A percentile compares a stretch with the other conserved stretches of the same genome.
phyloP scores from a whole-genome alignment of 306 rosid species.

The Cicer bijugum region DNA sequence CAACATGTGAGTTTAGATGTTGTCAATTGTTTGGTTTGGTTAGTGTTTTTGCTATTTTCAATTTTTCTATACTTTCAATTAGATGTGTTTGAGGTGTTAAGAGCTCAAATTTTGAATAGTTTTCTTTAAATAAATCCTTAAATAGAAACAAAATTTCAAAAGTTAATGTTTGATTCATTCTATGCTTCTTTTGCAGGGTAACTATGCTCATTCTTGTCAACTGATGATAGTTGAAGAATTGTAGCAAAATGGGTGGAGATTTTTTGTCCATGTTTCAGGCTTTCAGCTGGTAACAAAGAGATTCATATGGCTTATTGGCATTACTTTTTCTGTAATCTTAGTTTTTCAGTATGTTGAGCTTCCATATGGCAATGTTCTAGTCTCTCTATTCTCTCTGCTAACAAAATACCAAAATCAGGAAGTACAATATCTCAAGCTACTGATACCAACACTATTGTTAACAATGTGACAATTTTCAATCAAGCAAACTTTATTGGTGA shows the following conservation, averaged over 20 bases:
- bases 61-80: not conserved
- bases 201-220: conserved; percentile 40
- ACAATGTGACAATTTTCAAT: conserved; percentile 39
- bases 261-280: conserved; percentile 46
- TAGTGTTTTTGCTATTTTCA: not conserved
- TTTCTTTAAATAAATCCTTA: no score
- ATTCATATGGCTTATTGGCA: conserved; percentile 60
- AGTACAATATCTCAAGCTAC: conserved; percentile 36
- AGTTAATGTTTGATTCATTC: not conserved
- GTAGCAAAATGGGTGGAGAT: conserved; percentile 59
- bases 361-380: conserved; percentile 54
- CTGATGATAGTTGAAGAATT: conserved; percentile 23
- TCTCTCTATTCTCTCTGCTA: conserved; percentile 50
- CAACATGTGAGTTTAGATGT: no score
- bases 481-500: conserved; percentile 35
- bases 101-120: not conserved
- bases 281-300: conserved; percentile 59
- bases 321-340: conserved; percentile 59
- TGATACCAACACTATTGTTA: not conserved
- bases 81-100: conserved; percentile 5
- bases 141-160: no score
- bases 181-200: conserved; percentile 47
- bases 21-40: not conserved
- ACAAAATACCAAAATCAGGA: conserved; percentile 42
- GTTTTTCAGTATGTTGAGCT: conserved; percentile 61